A percentile compares a stretch with the other conserved stretches of the same genome.
phyloP scores from a whole-genome alignment of 306 rosid species.

The Sicyos baderoa region DNA sequence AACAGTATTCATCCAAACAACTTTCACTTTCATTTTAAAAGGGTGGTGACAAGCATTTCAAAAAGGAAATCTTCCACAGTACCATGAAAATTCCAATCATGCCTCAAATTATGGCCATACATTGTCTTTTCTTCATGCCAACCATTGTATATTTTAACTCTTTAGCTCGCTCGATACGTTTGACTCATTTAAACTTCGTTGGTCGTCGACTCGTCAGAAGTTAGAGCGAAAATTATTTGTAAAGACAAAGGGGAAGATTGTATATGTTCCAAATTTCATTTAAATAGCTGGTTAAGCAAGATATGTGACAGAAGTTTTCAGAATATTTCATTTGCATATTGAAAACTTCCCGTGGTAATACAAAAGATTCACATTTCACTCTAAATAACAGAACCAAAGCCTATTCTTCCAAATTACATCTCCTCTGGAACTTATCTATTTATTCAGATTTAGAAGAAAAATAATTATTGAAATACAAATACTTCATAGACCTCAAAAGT shows the following conservation, averaged over 20 bases:
- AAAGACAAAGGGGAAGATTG: not conserved
- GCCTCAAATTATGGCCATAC: not conserved
- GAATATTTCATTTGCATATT: not conserved
- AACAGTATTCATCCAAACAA: too few species aligned
- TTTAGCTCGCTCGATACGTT: not conserved
- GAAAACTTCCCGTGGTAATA: not conserved
- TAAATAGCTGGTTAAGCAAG: not conserved
- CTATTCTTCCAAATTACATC: not conserved
- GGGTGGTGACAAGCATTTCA: too few species aligned
- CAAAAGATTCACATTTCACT: not conserved
- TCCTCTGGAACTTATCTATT: not conserved
- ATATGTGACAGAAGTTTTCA: conserved; percentile 7
- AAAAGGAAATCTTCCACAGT: too few species aligned
- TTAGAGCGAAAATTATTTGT: too few species aligned
- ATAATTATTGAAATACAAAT: not conserved
- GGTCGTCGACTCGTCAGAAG: not conserved
- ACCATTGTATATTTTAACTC: not conserved
- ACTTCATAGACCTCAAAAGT: not conserved
- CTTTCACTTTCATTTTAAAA: too few species aligned
- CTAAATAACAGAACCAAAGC: not conserved
- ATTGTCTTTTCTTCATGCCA: not conserved
- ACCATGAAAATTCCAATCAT: too few species aligned
- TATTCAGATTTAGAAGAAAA: conserved; percentile 1
- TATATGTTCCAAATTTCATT: not conserved
- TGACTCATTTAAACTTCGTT: not conserved